Base-by-base conservation (phyloP, 805 yeast species). In the Yamadazyma endophytica region DNA sequence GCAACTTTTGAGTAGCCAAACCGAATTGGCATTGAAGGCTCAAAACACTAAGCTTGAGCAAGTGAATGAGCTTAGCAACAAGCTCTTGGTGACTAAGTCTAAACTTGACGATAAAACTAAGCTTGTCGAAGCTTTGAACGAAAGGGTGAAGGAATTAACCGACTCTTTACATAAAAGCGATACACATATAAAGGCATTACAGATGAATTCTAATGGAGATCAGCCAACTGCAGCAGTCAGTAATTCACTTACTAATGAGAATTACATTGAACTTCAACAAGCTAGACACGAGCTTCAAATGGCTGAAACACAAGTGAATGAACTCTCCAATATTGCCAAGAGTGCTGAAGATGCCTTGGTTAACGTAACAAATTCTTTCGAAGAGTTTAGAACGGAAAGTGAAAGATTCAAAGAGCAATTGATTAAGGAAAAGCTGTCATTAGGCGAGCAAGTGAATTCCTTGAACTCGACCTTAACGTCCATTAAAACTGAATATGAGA, bases 281-380 rank as follows among this genome's bases (percentile, higher is more conserved):
- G 33, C 36, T 15, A 35, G 27, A 23, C 37, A 35, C 26, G 85
- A 80, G 33, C 64, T 82, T 33, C 71, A 67, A 14, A 59, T 72
- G 11, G 75, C 85, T 1, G 73, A 73, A 41, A 61, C 70, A n/a
- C 77, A 71, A 44, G 68, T 74, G 7, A 66, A 66, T n/a, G 79
- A 81, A 42, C 73, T 79, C 49, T 74, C 78, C 35, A 62, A 61
- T n/a, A 68, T 85, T 24, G 78, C 88, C 0, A 56, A 58, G 31
- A 75, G 82, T 9, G 75, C 86, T 3, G 94, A 85, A 47, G 74
- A 72, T 31, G 77, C 88, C 4, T 61, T 85, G 22, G 55, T 60
- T 22, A 63, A 68, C 27, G 61, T 84, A 37, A 77, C 74, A 17
- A 58, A 61, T 13, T 62, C 79, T 1, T 81, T 71, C 49, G 85